Evolutionary conservation across 306 rosid species (phyloP).

Genomic region (Dryas octopetala): DNA sequence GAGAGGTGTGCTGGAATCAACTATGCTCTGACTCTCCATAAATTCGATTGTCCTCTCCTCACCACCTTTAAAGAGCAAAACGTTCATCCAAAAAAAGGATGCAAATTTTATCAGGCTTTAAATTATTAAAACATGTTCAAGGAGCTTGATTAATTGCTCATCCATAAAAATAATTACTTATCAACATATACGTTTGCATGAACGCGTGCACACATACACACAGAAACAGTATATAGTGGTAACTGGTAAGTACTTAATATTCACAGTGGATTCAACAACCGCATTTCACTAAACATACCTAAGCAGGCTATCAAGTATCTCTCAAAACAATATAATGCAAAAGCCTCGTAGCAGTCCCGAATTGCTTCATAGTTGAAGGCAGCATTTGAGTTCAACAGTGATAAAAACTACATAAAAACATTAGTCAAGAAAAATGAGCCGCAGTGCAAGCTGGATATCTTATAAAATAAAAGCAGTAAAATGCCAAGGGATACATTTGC

Average conservation of each 20-base stretch:
- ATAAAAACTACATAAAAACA: constrained; percentile 69
- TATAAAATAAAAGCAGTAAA: not conserved
- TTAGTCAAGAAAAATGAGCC: not conserved
- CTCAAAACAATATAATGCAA: constrained; percentile 97
- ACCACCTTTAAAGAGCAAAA: constrained; percentile 63
- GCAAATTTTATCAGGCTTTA: constrained; percentile 12
- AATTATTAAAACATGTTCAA: constrained; percentile 1
- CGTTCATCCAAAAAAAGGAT: constrained; percentile 10
- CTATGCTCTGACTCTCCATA: constrained; percentile 72
- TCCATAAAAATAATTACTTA: not conserved
- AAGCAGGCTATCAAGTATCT: constrained; percentile 96
- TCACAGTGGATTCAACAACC: constrained; percentile 7
- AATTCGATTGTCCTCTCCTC: constrained; percentile 84
- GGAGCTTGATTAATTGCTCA: not conserved
- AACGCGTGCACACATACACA: not conserved
- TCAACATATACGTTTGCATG: not conserved
- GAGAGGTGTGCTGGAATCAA: constrained; percentile 74
- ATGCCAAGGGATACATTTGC: not conserved
- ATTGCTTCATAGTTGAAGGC: constrained; percentile 94
- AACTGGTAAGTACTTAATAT: not conserved
- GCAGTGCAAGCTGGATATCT: not conserved
- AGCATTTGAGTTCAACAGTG: constrained; percentile 78
- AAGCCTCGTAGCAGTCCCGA: constrained; percentile 97
- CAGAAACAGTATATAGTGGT: not conserved
- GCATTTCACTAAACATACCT: constrained; percentile 51